Evolutionary conservation across 2,329 filamentous ascomycete genomes (phyloP), one percentile per base, ranked within the genome.

Genomic region (Pleurostoma richardsiae): DNA sequence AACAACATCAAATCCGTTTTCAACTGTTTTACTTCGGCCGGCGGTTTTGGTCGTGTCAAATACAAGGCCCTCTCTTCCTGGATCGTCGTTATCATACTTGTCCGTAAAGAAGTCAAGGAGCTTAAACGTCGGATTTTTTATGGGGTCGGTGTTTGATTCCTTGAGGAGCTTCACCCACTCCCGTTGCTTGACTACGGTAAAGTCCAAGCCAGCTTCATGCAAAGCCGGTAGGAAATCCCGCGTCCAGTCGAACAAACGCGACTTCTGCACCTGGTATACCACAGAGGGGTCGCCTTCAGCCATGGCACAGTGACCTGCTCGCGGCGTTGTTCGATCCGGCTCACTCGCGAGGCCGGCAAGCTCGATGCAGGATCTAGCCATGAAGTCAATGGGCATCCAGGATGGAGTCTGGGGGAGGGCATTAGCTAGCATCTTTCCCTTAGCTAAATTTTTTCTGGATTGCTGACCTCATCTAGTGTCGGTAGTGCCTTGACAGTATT

Each of bases 211-310:
- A 0, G 71, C 66, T 0, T 59, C 54, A n/a, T 57, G 59, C 6
- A 83, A 59, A 4, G 69, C 67, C 2, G 77, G 77, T 0, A 83
- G 66, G 3, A 83, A 59, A 43, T 80, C 72, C 0, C 64, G 48
- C 0, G 73, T 77, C 76, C 76, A 82, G 30, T 72, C 65, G 52
- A 77, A 71, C 1, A 64, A 59, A 5, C 52, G 59, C 0, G 70
- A 69, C 48, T 80, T 80, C n/a, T 75, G 65, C 6, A 84, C 62
- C 48, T 82, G 76, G 48, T 73, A 78, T 11, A 80, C 66, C 4
- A 33, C 31, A 11, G 46, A 46, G 0, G 19, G 19, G 19, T 19
- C 19, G 19, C 19, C 19, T 19, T 65, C 54, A 3, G 59, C 53
- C 2, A 43, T 19, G 10, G 49, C 48, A 8, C 26, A 30, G 6